Base-by-base conservation (phyloP, 2,329 filamentous ascomycete genomes). In the Xylaria sp. region DNA sequence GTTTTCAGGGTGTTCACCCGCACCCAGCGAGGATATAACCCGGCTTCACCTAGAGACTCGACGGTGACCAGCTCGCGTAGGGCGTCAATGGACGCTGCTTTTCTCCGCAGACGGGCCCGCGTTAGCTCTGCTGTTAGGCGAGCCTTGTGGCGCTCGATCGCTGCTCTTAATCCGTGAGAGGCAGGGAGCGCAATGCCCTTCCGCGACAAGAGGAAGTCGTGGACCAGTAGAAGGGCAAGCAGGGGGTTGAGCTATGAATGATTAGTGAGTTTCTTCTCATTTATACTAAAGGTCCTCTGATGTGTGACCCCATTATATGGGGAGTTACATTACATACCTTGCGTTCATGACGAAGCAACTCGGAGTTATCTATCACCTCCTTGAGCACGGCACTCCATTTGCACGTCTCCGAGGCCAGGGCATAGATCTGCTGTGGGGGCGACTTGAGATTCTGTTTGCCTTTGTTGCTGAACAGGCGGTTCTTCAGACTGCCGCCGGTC, bases 341-440 rank as follows among this genome's bases (percentile, higher is more conserved):
- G 67, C 87, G 89, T 80, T 99, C 95, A 9, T 88, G 79, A n/a
- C 84, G 84, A 37, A 98, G 79, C 37, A 98, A 79, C 3, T 87
- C 89, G 1, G 92, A 85, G 67, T 84, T 87, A 70, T 97, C 92
- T 72, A 99, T 87, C n/a, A 97, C 89, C 72, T 97, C 93, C 72
- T 92, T 92, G 50, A 99, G 79, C 2, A 97, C 83, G 3, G 82
- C 76, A 70, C 94, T 95, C 92, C 94, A 97, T 87, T 97, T 98
- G 69, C 90, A 89, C 1, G 92, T 88, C 77, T 98, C 94, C 21
- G 90, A 85, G 21, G 93, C 90, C 37, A 99, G 82, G 8, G 95
- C 95, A 75, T 95, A 98, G 7, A 98, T 82, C 74, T 96, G 92
- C 11, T 89, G 89, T 0, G 90, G 89, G 2, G 89, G 85, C 15